Evolutionary conservation across 208 protist species (phyloP).

Genomic region (Trypanosoma lewisi): DNA sequence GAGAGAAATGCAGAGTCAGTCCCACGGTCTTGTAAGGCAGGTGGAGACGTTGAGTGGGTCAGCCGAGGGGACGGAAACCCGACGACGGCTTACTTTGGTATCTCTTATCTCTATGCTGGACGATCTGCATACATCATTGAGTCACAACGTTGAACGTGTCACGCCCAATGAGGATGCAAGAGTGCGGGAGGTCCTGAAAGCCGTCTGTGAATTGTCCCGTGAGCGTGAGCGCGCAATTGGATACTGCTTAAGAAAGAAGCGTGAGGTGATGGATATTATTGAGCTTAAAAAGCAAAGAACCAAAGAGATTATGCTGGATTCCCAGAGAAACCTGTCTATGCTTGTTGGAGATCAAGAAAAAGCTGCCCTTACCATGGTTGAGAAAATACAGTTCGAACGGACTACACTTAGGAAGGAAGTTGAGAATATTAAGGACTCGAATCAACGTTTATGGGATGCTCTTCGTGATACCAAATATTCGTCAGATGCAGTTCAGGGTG

Average conservation of each 20-base stretch:
- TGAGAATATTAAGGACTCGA: conserved; percentile 52
- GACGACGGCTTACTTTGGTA: conserved; percentile 61
- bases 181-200: conserved; percentile 66
- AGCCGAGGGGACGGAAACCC: conserved; percentile 31
- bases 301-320: conserved; percentile 55
- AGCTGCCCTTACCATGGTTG: conserved; percentile 38
- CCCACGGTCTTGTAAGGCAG: conserved; percentile 36
- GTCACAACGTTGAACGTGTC: conserved; percentile 53
- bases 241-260: conserved; percentile 60
- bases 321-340: conserved; percentile 40
- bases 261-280: conserved; percentile 59
- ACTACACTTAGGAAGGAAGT: conserved; percentile 54
- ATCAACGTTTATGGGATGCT: conserved; percentile 44
- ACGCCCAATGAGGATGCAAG: conserved; percentile 48
- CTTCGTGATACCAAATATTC: conserved; percentile 62
- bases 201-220: conserved; percentile 72
- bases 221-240: conserved; percentile 64
- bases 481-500: conserved; percentile 25
- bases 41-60: conserved; percentile 44
- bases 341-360: conserved; percentile 51
- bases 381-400: conserved; percentile 73
- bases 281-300: conserved; percentile 72
- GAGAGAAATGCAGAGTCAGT: conserved; percentile 42
- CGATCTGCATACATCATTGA: conserved; percentile 58
- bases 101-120: conserved; percentile 78